Evolutionary conservation across 148 eudicot genomes (phyloP), one percentile per base, ranked within the genome.

Genomic region (Selenicereus undatus): DNA sequence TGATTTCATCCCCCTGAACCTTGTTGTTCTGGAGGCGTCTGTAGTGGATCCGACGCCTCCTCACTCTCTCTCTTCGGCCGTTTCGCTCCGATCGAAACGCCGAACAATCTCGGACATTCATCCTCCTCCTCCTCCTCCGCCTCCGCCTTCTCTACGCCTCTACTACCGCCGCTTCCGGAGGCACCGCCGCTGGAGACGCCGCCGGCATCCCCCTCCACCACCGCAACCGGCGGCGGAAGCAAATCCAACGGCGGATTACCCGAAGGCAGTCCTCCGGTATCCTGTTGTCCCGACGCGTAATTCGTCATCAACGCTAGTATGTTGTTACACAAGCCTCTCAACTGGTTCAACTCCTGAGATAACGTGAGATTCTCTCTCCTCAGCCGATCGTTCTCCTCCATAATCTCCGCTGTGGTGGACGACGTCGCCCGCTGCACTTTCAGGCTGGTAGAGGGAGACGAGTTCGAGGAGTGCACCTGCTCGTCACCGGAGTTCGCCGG

Each of bases 361-460:
- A 93, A 77, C 20, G 73, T 85, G 11, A 83, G 29, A 75, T 93
- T 93, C 87, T 91, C 95, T 74, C 76, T 86, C 81, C 90, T 88
- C 71, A 93, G 74, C 75, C 94, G 82, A 24, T 90, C 95, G 68
- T 93, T 93, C 58, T 93, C 98, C 79, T 93, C 98, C 12, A 88
- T 16, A 5, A 93, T 82, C 82, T 90, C 93, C 72, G 89, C 81
- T 65, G 88, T 76, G 0, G 84, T 69, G 8, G 43, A 39, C 13
- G 71, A 77, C 11, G 83, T 30, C 2, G 64, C 10, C 1, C 83
- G 73, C 1, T 78, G 80, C 5, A 58, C 73, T 50, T 82, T 79
- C 0, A 75, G 64, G 0, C 86, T 80, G 6, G 84, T 86, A 0
- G 88, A 86, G 7, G 88, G 94, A 0, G 94, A 92, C 0, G 95